These are phyloP conservation scores for Ganoderma meredithae DNA, from an alignment of 1,284 basidiomycete species.

Conservation along the genomic window DNA sequence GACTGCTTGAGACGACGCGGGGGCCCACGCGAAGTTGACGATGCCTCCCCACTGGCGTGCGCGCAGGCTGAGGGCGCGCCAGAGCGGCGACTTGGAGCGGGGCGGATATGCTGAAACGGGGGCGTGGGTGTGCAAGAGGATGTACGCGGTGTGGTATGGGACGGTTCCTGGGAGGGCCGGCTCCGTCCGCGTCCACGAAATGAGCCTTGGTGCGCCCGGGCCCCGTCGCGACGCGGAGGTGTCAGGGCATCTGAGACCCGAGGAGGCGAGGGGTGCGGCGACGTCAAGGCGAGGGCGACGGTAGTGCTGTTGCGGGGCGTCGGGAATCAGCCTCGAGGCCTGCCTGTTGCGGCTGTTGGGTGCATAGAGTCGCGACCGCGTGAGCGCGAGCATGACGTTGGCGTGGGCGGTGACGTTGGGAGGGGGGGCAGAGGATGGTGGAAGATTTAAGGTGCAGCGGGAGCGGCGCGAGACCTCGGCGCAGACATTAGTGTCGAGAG, in stretches of 20 bases:
- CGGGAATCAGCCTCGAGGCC: slow-evolving; percentile 8
- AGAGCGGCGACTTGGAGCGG: slow-evolving; percentile 56
- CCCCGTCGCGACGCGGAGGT: neutral
- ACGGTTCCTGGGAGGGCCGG: slow-evolving; percentile 50
- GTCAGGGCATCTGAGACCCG: neutral
- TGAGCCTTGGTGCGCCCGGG: slow-evolving; percentile 3
- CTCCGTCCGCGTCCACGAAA: slow-evolving; percentile 8
- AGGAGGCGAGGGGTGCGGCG: neutral
- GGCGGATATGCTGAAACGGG: slow-evolving; percentile 60
- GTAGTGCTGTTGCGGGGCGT: neutral
- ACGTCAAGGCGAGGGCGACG: neutral
- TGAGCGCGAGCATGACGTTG: slow-evolving; percentile 2
- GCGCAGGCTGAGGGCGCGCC: slow-evolving; percentile 56
- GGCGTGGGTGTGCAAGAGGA: slow-evolving; percentile 60
- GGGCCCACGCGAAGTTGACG: slow-evolving; percentile 68
- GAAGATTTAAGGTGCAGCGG: neutral
- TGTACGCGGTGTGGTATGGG: slow-evolving; percentile 59
- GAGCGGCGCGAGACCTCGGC: slow-evolving; percentile 8
- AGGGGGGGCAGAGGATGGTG: neutral
- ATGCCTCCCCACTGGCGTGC: slow-evolving; percentile 55
- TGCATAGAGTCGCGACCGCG: slow-evolving; percentile 7
- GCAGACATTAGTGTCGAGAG: slow-evolving; percentile 5
- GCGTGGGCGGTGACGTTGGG: neutral
- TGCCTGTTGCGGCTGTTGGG: neutral
- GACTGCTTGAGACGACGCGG: slow-evolving; percentile 34